Conservation (phyloP, 768 basidiomycete species). For the Boletus rubroflammeus region DNA sequence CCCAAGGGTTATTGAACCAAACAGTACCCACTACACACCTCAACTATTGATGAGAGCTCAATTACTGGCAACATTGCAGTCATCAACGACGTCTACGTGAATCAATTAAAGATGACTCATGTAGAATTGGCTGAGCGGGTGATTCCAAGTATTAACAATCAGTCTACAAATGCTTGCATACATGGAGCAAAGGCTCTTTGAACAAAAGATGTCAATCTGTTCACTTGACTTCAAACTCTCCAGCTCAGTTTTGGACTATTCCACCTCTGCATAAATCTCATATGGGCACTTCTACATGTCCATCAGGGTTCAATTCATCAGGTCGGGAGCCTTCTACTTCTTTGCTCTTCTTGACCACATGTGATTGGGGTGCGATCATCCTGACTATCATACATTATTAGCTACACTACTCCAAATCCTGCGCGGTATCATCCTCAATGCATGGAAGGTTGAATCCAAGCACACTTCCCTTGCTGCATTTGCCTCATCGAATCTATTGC, state of each 20-base stretch:
- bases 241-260: constrained; percentile 9
- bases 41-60: too few species aligned
- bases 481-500: too few species aligned
- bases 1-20: too few species aligned
- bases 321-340: not conserved
- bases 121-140: not conserved
- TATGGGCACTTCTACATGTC: constrained; percentile 1
- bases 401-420: too few species aligned
- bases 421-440: too few species aligned
- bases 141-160: not conserved
- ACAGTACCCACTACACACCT: too few species aligned
- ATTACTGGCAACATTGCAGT: not conserved
- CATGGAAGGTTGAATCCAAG: too few species aligned
- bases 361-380: too few species aligned
- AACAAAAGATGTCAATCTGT: not conserved
- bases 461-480: too few species aligned
- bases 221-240: not conserved
- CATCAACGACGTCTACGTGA: not conserved
- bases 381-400: too few species aligned
- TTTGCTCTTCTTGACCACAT: not conserved
- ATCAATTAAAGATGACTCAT: not conserved
- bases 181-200: not conserved
- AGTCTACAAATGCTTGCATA: not conserved
- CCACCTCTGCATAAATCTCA: too few species aligned
- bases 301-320: not conserved